Evolutionary conservation across 345 rosid species (phyloP).

Genomic region (Populus simonii): DNA sequence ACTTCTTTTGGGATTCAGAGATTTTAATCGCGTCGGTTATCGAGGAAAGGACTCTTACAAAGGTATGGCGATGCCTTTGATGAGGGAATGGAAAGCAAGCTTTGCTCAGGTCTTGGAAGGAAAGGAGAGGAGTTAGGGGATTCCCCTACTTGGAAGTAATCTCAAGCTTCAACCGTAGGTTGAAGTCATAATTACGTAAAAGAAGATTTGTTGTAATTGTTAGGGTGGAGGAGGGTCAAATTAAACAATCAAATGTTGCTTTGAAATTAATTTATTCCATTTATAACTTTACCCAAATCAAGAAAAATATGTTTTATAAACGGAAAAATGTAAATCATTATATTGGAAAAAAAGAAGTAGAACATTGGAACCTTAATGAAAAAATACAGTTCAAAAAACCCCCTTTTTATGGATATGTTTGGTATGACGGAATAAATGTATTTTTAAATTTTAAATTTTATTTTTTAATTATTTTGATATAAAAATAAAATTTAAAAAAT

Average conservation of each 20-base stretch:
- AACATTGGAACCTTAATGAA: too few relatives aligned
- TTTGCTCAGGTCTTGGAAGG: not conserved
- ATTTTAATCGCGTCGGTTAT: not conserved
- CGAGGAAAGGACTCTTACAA: not conserved
- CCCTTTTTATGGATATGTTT: too few relatives aligned
- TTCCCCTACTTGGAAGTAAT: not conserved
- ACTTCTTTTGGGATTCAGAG: too few relatives aligned
- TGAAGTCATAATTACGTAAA: not conserved
- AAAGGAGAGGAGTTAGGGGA: not conserved
- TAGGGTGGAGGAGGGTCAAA: not conserved
- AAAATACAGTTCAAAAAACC: too few relatives aligned
- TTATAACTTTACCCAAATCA: not conserved
- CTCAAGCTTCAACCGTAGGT: not conserved
- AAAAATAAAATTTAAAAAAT: too few relatives aligned
- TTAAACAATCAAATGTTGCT: not conserved
- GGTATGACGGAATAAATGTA: too few relatives aligned
- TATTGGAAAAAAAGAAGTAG: not conserved
- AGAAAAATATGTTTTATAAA: not conserved
- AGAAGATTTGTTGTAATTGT: not conserved
- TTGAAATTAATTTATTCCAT: not conserved
- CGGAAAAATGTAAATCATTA: not conserved
- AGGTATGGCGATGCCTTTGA: not conserved
- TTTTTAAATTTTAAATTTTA: too few relatives aligned
- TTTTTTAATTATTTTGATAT: too few relatives aligned
- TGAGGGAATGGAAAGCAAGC: not conserved